phyloP scores from a whole-genome alignment of 495 filamentous ascomycete species.

The Staphylotrichum tortipilum region DNA sequence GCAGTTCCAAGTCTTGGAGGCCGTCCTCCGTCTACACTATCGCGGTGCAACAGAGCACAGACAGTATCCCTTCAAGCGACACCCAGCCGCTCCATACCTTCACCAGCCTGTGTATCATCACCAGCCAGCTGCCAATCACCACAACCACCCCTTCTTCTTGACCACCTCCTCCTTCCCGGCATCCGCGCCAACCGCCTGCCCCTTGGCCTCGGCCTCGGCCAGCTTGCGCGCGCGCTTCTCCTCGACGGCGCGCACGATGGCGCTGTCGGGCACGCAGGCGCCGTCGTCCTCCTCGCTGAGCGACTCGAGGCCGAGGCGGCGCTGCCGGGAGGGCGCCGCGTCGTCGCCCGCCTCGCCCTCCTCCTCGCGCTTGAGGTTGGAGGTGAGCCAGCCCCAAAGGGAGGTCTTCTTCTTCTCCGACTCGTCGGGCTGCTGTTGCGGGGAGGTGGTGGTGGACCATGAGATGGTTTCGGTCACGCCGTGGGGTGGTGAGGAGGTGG shows the following conservation, averaged over 20 bases:
- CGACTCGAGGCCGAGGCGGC: constrained; percentile 28
- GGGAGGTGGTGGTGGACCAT: neutral
- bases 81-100: neutral
- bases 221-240: constrained; percentile 31
- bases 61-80: neutral
- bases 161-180: neutral
- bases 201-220: constrained; percentile 43
- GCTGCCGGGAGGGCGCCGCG: constrained; percentile 22
- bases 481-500: neutral
- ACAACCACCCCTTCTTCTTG: constrained; percentile 5
- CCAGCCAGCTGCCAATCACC: neutral
- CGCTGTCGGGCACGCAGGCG: constrained; percentile 28
- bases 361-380: constrained; percentile 52
- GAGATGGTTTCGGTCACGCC: constrained; percentile 8
- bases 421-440: constrained; percentile 10
- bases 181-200: constrained; percentile 31
- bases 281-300: constrained; percentile 31
- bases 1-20: no score
- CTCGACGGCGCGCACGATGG: constrained; percentile 31
- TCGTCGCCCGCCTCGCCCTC: constrained; percentile 31
- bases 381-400: constrained; percentile 32
- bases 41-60: neutral
- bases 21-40: no score
- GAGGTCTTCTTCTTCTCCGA: constrained; percentile 4
- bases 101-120: neutral